Evolutionary conservation across 2,329 filamentous ascomycete genomes (phyloP).

Genomic region (Dactylellina drechsleri): DNA sequence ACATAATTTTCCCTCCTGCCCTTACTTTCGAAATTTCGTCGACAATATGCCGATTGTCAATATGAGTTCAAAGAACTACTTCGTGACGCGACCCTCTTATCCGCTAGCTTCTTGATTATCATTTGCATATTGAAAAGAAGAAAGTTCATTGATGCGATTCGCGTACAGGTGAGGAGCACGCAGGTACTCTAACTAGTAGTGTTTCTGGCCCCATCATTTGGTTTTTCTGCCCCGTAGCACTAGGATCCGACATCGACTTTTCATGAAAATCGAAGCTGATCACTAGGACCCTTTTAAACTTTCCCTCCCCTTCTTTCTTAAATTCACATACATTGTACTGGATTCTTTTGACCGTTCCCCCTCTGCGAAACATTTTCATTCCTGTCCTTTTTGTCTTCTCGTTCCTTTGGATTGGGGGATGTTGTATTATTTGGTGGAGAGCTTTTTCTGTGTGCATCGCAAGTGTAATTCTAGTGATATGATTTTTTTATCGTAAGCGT

Average conservation of each 20-base stretch:
- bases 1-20: background rate
- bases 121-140: background rate
- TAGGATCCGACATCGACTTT: too few relatives aligned
- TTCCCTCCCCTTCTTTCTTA: too few relatives aligned
- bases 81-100: slow-evolving; percentile 11
- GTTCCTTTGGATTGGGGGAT: slow-evolving; percentile 12
- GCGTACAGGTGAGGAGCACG: background rate
- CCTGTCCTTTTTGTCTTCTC: slow-evolving; percentile 1
- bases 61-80: slow-evolving; percentile 11
- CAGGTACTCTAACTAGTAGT: background rate
- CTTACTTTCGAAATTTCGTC: background rate
- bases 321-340: too few relatives aligned
- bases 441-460: background rate
- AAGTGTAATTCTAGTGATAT: slow-evolving; percentile 44
- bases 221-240: too few relatives aligned
- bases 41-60: slow-evolving; percentile 18
- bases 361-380: background rate
- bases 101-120: background rate
- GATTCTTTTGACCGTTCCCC: background rate
- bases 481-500: slow-evolving; percentile 18
- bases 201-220: background rate
- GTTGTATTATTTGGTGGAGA: slow-evolving; percentile 7
- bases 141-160: background rate
- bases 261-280: too few relatives aligned
- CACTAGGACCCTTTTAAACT: too few relatives aligned